Percentiles rank a stretch among this genome's conserved stretches.
Evolutionary conservation across 495 filamentous ascomycete species (phyloP).

Genomic region (Xylaria castorea): DNA sequence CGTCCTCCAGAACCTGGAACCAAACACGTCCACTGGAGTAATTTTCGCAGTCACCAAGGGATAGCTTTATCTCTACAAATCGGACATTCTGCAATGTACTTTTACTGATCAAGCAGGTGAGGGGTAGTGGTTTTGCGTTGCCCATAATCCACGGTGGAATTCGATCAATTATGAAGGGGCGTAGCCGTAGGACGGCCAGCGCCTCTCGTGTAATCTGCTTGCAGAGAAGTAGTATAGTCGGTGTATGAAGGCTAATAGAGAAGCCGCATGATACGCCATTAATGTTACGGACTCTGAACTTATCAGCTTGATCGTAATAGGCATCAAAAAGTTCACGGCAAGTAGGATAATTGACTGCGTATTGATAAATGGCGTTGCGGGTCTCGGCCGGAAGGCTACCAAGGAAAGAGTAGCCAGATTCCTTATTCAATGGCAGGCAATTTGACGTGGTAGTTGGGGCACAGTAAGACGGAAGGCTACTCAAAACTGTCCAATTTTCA

Average conservation of each 20-base stretch:
- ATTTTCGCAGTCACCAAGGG: slow-evolving; percentile 38
- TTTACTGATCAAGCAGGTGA: slow-evolving; percentile 40
- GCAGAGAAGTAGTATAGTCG: slow-evolving; percentile 46
- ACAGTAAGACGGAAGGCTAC: slow-evolving; percentile 35
- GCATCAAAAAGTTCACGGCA: slow-evolving; percentile 37
- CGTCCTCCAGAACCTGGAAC: slow-evolving; percentile 31
- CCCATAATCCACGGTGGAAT: slow-evolving; percentile 48
- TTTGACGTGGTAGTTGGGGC: slow-evolving; percentile 19
- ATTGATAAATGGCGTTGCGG: slow-evolving; percentile 44
- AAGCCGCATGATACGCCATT: background rate
- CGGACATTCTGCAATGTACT: slow-evolving; percentile 41
- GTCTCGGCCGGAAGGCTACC: slow-evolving; percentile 42
- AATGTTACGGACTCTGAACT: slow-evolving; percentile 25
- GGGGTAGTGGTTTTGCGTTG: slow-evolving; percentile 31
- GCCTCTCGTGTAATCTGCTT: slow-evolving; percentile 44
- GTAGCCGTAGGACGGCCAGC: slow-evolving; percentile 33
- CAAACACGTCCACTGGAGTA: slow-evolving; percentile 43
- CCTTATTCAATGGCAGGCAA: background rate
- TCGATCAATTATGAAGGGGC: slow-evolving; percentile 43
- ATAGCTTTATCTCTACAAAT: slow-evolving; percentile 42
- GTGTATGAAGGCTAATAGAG: slow-evolving; percentile 34
- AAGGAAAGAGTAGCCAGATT: slow-evolving; percentile 33
- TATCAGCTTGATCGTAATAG: slow-evolving; percentile 40
- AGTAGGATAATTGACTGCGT: slow-evolving; percentile 36
- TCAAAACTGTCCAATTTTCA: slow-evolving; percentile 33